phyloP scores from a whole-genome alignment of 352 stramenopile genomes.

The Globisporangium abappressorium region DNA sequence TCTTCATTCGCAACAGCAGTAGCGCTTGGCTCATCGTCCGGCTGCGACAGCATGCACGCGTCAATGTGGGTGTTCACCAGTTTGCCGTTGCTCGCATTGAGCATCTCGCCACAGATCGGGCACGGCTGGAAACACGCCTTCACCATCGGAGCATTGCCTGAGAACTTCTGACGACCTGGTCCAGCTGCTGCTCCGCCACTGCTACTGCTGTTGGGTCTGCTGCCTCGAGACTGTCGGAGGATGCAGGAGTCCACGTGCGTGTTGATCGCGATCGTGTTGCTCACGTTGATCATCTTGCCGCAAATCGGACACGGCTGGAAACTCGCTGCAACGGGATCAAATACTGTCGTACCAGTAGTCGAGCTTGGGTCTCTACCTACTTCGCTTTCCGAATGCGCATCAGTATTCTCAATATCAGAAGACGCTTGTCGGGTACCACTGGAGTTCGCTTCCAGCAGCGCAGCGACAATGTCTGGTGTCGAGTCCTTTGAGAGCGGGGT shows the following conservation, averaged over 20 bases:
- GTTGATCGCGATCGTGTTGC: constrained; percentile 58
- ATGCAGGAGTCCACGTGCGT: constrained; percentile 61
- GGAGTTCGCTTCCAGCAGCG: constrained; percentile 22
- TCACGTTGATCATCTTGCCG: constrained; percentile 42
- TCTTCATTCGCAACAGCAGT: background rate
- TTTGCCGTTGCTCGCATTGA: constrained; percentile 44
- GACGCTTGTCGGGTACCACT: background rate
- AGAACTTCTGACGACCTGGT: background rate
- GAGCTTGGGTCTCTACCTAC: background rate
- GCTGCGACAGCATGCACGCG: constrained; percentile 27
- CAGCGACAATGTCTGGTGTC: constrained; percentile 16
- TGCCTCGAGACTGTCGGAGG: background rate
- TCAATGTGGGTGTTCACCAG: constrained; percentile 67
- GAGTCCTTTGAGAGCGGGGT: constrained; percentile 11
- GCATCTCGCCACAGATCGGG: constrained; percentile 50
- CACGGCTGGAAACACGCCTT: constrained; percentile 30
- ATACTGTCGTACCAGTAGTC: background rate
- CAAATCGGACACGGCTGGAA: constrained; percentile 62
- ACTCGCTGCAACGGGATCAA: constrained; percentile 5
- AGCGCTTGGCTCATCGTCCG: background rate
- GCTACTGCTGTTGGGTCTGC: background rate
- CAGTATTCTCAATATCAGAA: background rate
- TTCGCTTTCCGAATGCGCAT: background rate
- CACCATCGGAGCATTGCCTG: background rate
- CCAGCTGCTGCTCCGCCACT: background rate